Base-by-base conservation (phyloP, 2,329 filamentous ascomycete genomes). In the Diplocarpon rosae region DNA sequence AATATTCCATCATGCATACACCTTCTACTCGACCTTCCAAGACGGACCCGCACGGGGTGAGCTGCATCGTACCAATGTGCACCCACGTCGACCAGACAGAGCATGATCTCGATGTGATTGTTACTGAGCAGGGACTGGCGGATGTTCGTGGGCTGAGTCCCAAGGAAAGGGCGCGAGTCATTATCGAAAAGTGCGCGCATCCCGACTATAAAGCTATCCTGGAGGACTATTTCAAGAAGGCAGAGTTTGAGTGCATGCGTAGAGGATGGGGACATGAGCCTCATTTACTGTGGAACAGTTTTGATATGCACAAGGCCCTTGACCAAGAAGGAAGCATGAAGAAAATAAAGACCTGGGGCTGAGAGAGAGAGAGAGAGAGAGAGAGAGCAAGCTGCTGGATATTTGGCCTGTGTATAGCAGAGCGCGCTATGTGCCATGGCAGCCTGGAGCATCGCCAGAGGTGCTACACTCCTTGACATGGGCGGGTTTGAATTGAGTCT, bases 1-100 rank as follows among this genome's bases (percentile, higher is more conserved):
- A 90, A 66, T 88, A 93, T 73, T 82, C 76, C 58, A 93, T 94
- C 71, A 93, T 94, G 87, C 88, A 94, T 71, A 93, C 87, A 1
- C 88, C 87, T 1, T 85, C 78, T 15, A 82, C 83, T 1, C 76
- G 87, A 16, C 86, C 86, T 10, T 78, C 75, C 58, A 93, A 92
- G 73, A 82, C 75, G 12, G 87, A 94, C 63, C 85, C 85, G 1
- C 78, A 79, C 46, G 87, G 87, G 53, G 77, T 94, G 45, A 81
- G 73, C 53, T 92, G 85, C 67, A 93, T 94, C 57, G 85, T 94
- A n/a, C 87, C 87, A 48, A 90, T 93, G 83, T 87, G 82, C 67
- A 93, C 86, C 3, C 88, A 94, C 66, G 72, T 93, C 54, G 87
- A 94, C 66, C 87, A 93, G 73, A 94, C 88, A 0, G 88, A 94